Evolutionary conservation across 2,329 filamentous ascomycete species (phyloP), one percentile per base, ranked within the genome.

Genomic region (Leptographium radiaticola): DNA sequence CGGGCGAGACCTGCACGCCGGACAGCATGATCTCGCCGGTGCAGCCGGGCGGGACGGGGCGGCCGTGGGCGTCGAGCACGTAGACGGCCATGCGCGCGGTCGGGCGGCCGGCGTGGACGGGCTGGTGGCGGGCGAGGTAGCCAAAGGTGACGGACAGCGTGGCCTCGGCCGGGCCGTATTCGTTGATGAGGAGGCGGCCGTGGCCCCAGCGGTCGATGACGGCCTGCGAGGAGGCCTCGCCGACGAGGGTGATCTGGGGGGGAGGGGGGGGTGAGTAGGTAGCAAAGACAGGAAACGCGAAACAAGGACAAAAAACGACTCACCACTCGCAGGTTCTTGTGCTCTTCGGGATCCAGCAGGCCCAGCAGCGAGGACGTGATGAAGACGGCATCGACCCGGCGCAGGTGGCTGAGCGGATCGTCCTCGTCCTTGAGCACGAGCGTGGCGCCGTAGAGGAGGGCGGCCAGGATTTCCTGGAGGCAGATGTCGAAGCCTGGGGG

Each of bases 91-190:
- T 66, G 0, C 66, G 60, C 1, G 67, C 62, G 40, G 64, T 66
- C 0, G 70, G 67, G 1, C 4, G n/a, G 0, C 71, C 71, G 10
- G 73, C 58, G 0, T 64, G 70, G 2, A 74, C 68, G 0, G 60
- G 54, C 36, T 62, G 10, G 0, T 59, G 53, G 0, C 62, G 57
- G 0, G 20, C 43, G 0, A 72, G 58, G 4, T 51, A 49, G 44
- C 67, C 63, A 39, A 70, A 67, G 1, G 66, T 69, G 0, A 66
- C 65, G 7, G 66, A 68, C 50, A 65, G 66, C 0, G 68, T 72
- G 3, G 57, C 64, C 57, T 73, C 71, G 0, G 68, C 71, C 6
- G 72, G 72, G 0, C 71, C 71, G 52, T 73, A 75, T 63, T 68
- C 67, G 56, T 74, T 74, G 59, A 66, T 71, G 1, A 71, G 30